phyloP scores from a whole-genome alignment of 805 yeast genomes.

The Lachancea quebecensis region DNA sequence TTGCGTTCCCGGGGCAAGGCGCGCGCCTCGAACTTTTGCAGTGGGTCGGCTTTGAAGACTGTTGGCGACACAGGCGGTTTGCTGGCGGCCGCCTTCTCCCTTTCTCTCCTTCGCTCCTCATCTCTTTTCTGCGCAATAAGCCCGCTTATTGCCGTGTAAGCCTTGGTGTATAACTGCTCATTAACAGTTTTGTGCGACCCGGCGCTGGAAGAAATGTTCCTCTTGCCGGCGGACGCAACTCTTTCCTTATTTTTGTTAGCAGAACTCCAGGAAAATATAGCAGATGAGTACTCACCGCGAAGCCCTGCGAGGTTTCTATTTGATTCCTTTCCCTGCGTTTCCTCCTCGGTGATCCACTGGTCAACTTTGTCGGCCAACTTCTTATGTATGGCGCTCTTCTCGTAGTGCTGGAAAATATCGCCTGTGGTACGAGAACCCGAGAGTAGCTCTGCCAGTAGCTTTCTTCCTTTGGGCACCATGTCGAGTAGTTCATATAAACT shows the following conservation, averaged over 20 bases:
- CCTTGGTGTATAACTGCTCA: constrained; percentile 13
- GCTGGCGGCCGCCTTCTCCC: neutral
- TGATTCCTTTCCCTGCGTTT: constrained; percentile 1
- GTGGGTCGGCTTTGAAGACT: constrained; percentile 27
- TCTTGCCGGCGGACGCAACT: neutral
- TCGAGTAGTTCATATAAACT: constrained; percentile 20
- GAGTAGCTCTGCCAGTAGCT: constrained; percentile 16
- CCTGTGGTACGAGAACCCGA: constrained; percentile 1
- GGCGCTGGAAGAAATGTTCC: neutral
- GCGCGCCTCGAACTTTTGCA: constrained; percentile 23
- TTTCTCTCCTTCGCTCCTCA: constrained; percentile 6
- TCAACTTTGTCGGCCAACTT: constrained; percentile 10
- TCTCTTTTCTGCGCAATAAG: constrained; percentile 2
- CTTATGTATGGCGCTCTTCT: constrained; percentile 7
- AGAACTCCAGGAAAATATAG: constrained; percentile 28
- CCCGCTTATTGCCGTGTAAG: constrained; percentile 5
- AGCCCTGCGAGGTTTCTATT: constrained; percentile 8
- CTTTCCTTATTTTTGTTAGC: constrained; percentile 10
- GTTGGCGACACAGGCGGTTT: constrained; percentile 4
- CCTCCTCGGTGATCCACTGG: constrained; percentile 23
- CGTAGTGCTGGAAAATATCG: constrained; percentile 1
- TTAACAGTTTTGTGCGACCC: constrained; percentile 11
- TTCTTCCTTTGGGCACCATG: constrained; percentile 20
- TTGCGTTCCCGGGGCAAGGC: constrained; percentile 23
- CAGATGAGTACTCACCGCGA: constrained; percentile 20